Evolutionary conservation across 2,329 filamentous ascomycete genomes (phyloP).

Genomic region (Fusarium floridanum): DNA sequence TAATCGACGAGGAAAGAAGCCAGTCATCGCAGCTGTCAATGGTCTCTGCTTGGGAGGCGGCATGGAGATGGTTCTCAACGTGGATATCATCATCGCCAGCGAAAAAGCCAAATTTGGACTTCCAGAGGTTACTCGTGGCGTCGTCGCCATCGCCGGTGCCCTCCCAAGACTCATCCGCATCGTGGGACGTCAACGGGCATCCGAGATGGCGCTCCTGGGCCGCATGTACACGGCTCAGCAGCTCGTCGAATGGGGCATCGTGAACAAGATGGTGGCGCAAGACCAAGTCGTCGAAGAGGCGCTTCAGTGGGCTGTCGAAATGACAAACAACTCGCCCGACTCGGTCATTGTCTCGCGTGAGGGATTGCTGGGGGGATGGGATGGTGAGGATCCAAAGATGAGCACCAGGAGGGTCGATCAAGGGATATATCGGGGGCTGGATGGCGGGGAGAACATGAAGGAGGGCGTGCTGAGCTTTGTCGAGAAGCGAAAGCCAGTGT

Average conservation of each 20-base stretch:
- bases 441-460: constrained; percentile 77
- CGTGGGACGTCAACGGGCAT: constrained; percentile 75
- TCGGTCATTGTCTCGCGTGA: constrained; percentile 79
- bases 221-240: constrained; percentile 69
- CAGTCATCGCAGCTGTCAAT: constrained; percentile 80
- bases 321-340: constrained; percentile 79
- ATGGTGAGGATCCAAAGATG: constrained; percentile 73
- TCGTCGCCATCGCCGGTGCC: constrained; percentile 77
- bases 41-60: constrained; percentile 80
- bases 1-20: constrained; percentile 76
- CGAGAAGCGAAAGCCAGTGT: constrained; percentile 78
- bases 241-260: constrained; percentile 74
- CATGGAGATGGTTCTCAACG: constrained; percentile 79
- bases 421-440: constrained; percentile 70
- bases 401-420: constrained; percentile 70
- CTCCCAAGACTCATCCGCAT: constrained; percentile 74
- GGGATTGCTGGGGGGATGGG: constrained; percentile 80
- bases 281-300: constrained; percentile 68
- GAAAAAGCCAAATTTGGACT: constrained; percentile 70
- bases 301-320: constrained; percentile 69
- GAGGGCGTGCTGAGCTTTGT: constrained; percentile 83
- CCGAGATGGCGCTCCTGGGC: constrained; percentile 78
- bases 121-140: constrained; percentile 77
- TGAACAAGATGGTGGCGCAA: constrained; percentile 68
- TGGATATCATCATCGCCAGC: constrained; percentile 75